Evolutionary conservation across 306 rosid genomes (phyloP).

Genomic region (Sophora flavescens): DNA sequence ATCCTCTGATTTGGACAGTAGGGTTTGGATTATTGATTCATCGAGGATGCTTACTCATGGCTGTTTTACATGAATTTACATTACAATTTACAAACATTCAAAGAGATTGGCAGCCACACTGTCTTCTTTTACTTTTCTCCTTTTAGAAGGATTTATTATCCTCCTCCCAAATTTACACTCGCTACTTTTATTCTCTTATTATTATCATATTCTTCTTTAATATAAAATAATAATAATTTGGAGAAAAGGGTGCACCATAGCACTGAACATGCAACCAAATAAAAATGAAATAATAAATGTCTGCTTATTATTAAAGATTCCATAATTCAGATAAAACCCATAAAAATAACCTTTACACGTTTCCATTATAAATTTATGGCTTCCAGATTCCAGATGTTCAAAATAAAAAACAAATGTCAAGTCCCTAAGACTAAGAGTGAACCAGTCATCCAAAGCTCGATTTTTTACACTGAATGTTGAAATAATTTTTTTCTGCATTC

Average conservation of each 20-base stretch:
- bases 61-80: slow-evolving; percentile 34
- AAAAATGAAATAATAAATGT: neutral
- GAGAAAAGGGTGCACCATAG: slow-evolving; percentile 18
- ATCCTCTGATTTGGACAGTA: slow-evolving; percentile 34
- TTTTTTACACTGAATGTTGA: neutral
- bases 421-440: slow-evolving; percentile 27
- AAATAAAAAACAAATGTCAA: slow-evolving; percentile 4
- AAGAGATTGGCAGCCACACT: slow-evolving; percentile 5
- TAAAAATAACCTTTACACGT: slow-evolving; percentile 20
- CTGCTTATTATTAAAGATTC: slow-evolving; percentile 1
- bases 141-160: slow-evolving; percentile 2
- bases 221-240: slow-evolving; percentile 25
- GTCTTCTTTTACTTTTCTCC: neutral
- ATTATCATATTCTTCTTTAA: slow-evolving; percentile 15
- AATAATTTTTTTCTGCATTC: slow-evolving; percentile 21
- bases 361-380: slow-evolving; percentile 32
- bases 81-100: slow-evolving; percentile 28
- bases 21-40: slow-evolving; percentile 32
- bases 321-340: slow-evolving; percentile 34
- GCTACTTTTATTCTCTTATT: slow-evolving; percentile 18
- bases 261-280: slow-evolving; percentile 23
- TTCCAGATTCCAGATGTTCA: slow-evolving; percentile 1
- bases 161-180: neutral
- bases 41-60: slow-evolving; percentile 12
- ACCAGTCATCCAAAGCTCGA: slow-evolving; percentile 24